Conservation (phyloP, 108 stramenopile species). For the Cyclotella choctawhatcheeana region DNA sequence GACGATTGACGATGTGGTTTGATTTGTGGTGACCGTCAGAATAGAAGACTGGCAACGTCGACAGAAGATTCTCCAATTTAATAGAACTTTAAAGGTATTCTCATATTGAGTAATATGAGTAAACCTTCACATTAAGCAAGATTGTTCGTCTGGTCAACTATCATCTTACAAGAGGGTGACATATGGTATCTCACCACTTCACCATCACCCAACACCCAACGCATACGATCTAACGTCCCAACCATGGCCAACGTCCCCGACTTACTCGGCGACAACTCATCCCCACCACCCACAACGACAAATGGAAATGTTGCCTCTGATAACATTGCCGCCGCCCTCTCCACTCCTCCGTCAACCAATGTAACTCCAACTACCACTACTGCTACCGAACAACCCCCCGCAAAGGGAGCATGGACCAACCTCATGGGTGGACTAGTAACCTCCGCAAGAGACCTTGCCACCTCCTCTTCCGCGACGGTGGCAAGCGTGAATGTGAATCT, state of each 20-base stretch:
- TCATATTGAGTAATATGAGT: too few species aligned
- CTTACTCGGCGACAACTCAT: neutral
- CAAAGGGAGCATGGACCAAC: neutral
- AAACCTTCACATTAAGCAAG: too few species aligned
- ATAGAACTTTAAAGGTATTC: too few species aligned
- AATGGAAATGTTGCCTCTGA: neutral
- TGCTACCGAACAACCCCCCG: neutral
- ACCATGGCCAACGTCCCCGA: conserved; percentile 10
- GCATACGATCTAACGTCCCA: neutral
- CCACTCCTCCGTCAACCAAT: neutral
- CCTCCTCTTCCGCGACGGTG: neutral
- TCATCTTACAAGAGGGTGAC: too few species aligned
- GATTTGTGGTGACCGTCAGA: too few species aligned
- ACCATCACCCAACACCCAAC: neutral
- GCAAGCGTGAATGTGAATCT: neutral
- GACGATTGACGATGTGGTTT: too few species aligned
- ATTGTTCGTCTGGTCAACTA: too few species aligned
- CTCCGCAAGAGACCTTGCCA: neutral
- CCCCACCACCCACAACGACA: neutral
- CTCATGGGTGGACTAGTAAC: neutral
- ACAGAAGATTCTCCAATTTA: too few species aligned
- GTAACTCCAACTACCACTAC: neutral
- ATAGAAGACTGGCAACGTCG: too few species aligned
- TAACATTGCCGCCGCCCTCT: conserved; percentile 19
- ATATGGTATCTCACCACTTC: neutral